Base-by-base conservation (phyloP, 805 yeast species). In the Saturnispora saitoi region DNA sequence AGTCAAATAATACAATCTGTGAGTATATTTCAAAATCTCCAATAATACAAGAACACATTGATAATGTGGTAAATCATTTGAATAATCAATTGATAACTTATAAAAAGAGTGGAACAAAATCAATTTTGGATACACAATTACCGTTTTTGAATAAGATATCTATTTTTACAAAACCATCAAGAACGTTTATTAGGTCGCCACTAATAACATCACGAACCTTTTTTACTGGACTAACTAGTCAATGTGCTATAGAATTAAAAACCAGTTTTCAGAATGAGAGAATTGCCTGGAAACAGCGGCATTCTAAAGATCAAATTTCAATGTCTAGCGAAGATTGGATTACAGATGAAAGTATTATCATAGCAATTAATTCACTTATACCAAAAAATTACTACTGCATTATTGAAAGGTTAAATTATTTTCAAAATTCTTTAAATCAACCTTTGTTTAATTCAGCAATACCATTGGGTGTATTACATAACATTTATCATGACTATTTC, bases 361-460 rank as follows among this genome's bases (percentile, higher is more conserved):
- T 12, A 24, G 26, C 30, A n/a, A 22, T 51, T 11, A 41, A 53
- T 7, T 3, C 17, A 6, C 31, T 41, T 11, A 19, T 55, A 26
- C 7, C 20, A 14, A 38, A 51, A 4, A 45, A 55, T 19, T 49
- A 22, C 11, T 15, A 41, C 22, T 48, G 48, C 4, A 37, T 55
- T 10, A 20, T 37, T 7, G 56, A 55, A 42, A 45, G 58, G 19
- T 5, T 55, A 12, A 15, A 11, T 3, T 49, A 26, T 28, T 55
- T 49, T 24, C 39, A 50, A 47, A 14, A 12, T n/a, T 15, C 48
- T 36, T 32, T 54, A 8, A 51, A 48, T 42, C 14, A n/a, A 5
- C 20, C 31, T 5, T 26, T 51, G 17, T 51, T 43, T 26, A 32
- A 42, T 22, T 22, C 37, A 7, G 29, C 38, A 7, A 19, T 54